These are phyloP conservation scores for Amphirosellinia nigrospora DNA, from an alignment of 495 filamentous ascomycete genomes.

Conservation along the genomic window DNA sequence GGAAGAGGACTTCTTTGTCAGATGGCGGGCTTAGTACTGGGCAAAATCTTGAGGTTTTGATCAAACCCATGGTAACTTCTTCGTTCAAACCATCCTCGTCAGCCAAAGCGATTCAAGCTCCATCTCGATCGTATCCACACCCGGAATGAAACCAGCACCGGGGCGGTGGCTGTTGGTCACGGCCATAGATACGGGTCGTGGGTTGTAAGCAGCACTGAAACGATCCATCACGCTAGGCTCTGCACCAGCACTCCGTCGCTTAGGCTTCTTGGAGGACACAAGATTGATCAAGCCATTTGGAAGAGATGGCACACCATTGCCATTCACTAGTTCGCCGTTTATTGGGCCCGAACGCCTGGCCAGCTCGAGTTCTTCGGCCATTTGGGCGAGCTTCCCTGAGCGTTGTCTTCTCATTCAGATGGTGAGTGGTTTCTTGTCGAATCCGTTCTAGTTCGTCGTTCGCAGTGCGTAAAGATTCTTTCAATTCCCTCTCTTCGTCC, in stretches of 20 bases:
- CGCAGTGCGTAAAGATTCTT: conserved; percentile 76
- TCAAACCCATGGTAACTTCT: conserved; percentile 93
- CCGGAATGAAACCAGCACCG: conserved; percentile 72
- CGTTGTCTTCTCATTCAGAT: conserved; percentile 81
- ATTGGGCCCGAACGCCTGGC: conserved; percentile 69
- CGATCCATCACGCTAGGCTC: conserved; percentile 82
- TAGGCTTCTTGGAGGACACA: conserved; percentile 96
- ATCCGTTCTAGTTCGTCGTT: conserved; percentile 79
- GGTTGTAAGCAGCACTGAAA: conserved; percentile 90
- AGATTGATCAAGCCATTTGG: conserved; percentile 89
- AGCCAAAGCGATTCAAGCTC: conserved; percentile 93
- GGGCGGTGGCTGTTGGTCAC: conserved; percentile 68
- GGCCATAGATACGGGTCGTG: conserved; percentile 93
- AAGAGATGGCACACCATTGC: conserved; percentile 57
- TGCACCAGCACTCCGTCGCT: conserved; percentile 91
- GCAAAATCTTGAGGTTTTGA: conserved; percentile 94
- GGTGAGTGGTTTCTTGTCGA: conserved; percentile 68
- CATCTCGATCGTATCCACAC: conserved; percentile 84
- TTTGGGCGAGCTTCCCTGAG: conserved; percentile 80
- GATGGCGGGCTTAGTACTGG: conserved; percentile 84
- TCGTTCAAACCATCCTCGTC: conserved; percentile 96
- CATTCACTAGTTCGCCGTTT: conserved; percentile 78
- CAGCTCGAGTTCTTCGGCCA: conserved; percentile 91
- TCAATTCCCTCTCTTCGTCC: conserved; percentile 83
- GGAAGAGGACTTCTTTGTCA: conserved; percentile 98